Percentiles rank a stretch among this genome's conserved stretches.
These are phyloP conservation scores for Tetrahymena thermophila DNA, from an alignment of 73 alveolate genomes.

Conservation along the genomic window DNA sequence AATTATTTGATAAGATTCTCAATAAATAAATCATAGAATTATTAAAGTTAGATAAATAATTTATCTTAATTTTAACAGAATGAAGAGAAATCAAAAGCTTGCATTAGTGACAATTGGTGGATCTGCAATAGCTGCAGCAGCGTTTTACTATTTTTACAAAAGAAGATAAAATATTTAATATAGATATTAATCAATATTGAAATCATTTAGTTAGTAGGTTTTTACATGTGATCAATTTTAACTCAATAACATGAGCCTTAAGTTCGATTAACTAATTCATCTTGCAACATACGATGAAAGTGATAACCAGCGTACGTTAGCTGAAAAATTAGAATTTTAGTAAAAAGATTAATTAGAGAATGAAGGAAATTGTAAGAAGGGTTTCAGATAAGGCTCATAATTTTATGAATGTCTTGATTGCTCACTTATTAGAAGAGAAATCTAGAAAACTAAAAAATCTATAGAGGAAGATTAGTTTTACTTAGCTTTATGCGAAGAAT, in stretches of 20 bases:
- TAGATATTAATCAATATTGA: neutral
- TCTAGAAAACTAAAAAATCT: neutral
- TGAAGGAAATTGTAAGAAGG: neutral
- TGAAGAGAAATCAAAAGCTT: neutral
- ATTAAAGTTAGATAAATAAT: too few relatives aligned
- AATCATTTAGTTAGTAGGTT: neutral
- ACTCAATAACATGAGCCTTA: neutral
- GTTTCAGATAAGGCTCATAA: neutral
- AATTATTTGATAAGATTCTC: too few relatives aligned
- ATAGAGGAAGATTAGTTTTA: neutral
- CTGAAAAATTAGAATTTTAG: neutral
- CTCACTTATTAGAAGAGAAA: neutral
- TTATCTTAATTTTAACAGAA: neutral
- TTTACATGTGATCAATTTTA: neutral
- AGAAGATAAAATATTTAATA: neutral
- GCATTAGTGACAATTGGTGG: neutral
- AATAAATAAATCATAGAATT: too few relatives aligned
- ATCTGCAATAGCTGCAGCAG: neutral
- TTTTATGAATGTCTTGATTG: neutral
- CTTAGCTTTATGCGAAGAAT: neutral
- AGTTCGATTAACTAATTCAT: neutral
- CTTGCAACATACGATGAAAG: neutral
- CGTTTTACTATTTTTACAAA: neutral
- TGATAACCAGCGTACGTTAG: neutral
- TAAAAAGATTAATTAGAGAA: neutral